Evolutionary conservation across 2,329 filamentous ascomycete genomes (phyloP).

Genomic region (Paecilomyces formosus): DNA sequence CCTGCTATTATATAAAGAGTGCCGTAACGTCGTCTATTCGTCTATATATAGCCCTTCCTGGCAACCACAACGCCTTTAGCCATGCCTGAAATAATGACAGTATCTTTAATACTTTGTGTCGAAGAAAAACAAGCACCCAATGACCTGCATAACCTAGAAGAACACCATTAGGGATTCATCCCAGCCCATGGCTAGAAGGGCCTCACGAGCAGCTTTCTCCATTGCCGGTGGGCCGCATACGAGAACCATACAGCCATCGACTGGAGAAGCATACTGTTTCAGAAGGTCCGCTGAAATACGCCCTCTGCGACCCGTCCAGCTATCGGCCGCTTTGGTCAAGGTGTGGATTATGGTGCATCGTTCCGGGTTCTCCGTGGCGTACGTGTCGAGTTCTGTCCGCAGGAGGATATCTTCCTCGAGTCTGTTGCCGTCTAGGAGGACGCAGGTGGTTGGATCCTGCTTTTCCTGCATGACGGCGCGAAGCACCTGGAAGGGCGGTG

Average conservation of each 20-base stretch:
- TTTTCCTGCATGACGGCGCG: conserved; percentile 62
- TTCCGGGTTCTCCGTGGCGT: conserved; percentile 45
- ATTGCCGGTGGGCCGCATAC: conserved; percentile 72
- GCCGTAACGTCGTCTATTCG: background rate
- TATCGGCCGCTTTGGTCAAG: conserved; percentile 54
- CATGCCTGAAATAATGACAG: background rate
- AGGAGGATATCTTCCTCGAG: conserved; percentile 76
- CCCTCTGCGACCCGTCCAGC: conserved; percentile 63
- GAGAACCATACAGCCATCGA: conserved; percentile 56
- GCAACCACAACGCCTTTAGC: background rate
- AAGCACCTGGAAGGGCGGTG: conserved; percentile 81
- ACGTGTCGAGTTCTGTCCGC: conserved; percentile 60
- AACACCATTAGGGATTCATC: conserved; percentile 64
- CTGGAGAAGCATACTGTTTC: conserved; percentile 45
- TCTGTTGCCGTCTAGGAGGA: conserved; percentile 73
- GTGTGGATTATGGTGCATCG: conserved; percentile 62
- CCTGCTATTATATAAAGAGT: background rate
- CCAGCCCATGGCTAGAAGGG: conserved; percentile 60
- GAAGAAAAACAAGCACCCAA: background rate
- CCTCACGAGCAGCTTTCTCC: conserved; percentile 58
- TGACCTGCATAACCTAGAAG: conserved; percentile 46
- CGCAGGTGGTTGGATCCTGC: conserved; percentile 58
- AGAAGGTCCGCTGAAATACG: conserved; percentile 59
- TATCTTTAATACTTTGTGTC: background rate
- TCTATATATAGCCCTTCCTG: background rate